These are phyloP conservation scores for Lyophyllum atratum DNA, from an alignment of 768 basidiomycete species.

Conservation along the genomic window DNA sequence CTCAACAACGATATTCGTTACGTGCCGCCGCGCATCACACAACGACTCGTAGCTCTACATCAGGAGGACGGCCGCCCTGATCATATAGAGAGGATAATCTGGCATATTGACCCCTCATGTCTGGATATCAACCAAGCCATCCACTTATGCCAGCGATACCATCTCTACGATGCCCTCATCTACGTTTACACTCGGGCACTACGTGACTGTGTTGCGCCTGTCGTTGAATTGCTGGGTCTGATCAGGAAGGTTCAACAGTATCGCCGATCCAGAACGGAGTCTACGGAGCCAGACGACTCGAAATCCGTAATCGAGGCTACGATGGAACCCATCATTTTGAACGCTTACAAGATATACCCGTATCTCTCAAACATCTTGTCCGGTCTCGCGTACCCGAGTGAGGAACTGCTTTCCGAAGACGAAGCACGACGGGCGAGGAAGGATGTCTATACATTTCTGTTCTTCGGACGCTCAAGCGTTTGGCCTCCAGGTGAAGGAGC, in stretches of 20 bases:
- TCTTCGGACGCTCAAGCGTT: conserved; percentile 74
- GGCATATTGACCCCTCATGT: conserved; percentile 91
- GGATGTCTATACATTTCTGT: conserved; percentile 80
- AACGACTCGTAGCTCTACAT: conserved; percentile 78
- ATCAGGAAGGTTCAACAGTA: conserved; percentile 68
- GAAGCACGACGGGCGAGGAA: conserved; percentile 72
- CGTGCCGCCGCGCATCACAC: conserved; percentile 87
- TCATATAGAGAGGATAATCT: conserved; percentile 85
- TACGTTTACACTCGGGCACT: conserved; percentile 92
- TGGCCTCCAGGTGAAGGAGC: conserved; percentile 80
- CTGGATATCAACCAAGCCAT: conserved; percentile 95
- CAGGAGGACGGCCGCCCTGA: conserved; percentile 71
- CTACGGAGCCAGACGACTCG: conserved; percentile 27
- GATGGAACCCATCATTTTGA: conserved; percentile 61
- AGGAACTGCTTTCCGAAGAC: conserved; percentile 62
- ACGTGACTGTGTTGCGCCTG: conserved; percentile 84
- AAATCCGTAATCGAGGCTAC: conserved; percentile 30
- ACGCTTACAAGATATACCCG: conserved; percentile 91
- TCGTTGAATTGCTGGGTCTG: conserved; percentile 81
- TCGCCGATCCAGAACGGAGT: conserved; percentile 40
- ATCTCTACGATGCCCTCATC: conserved; percentile 90
- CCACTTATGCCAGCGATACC: conserved; percentile 76
- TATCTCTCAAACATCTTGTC: conserved; percentile 82
- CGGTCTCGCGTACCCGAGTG: conserved; percentile 86
- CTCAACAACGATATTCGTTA: conserved; percentile 69